Conservation (phyloP, 768 basidiomycete genomes). For the Russula abietina region DNA sequence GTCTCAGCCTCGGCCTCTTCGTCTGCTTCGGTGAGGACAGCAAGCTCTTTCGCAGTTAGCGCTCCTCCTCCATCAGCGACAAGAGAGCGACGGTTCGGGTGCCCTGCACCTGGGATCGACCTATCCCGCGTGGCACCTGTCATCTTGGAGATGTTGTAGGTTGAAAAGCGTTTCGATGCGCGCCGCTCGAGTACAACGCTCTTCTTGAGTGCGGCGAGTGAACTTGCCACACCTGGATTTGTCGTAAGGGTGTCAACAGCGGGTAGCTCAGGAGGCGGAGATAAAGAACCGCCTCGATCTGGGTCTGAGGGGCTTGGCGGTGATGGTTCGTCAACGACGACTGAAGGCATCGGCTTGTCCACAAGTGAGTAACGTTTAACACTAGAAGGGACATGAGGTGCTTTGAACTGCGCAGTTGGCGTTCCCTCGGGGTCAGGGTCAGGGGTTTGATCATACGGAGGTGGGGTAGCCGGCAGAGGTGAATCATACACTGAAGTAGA, state of each 20-base stretch:
- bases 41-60: conserved; percentile 65
- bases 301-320: conserved; percentile 18
- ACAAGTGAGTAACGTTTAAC: conserved; percentile 77
- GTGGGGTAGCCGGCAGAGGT: conserved; percentile 8
- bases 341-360: conserved; percentile 58
- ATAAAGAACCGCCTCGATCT: conserved; percentile 23
- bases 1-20: conserved; percentile 42
- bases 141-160: conserved; percentile 93
- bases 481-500: not conserved
- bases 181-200: conserved; percentile 82
- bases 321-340: conserved; percentile 50
- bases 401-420: conserved; percentile 31
- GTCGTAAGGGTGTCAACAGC: conserved; percentile 46
- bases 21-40: conserved; percentile 67
- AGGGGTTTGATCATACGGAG: conserved; percentile 19
- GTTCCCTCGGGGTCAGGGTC: conserved; percentile 24
- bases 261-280: conserved; percentile 34
- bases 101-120: conserved; percentile 32
- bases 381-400: conserved; percentile 50
- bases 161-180: conserved; percentile 93
- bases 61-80: conserved; percentile 49
- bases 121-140: conserved; percentile 52
- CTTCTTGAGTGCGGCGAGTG: conserved; percentile 83
- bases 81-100: conserved; percentile 61
- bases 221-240: conserved; percentile 49